Evolutionary conservation across 495 filamentous ascomycete species (phyloP).

Genomic region (Lichina pygmaea): DNA sequence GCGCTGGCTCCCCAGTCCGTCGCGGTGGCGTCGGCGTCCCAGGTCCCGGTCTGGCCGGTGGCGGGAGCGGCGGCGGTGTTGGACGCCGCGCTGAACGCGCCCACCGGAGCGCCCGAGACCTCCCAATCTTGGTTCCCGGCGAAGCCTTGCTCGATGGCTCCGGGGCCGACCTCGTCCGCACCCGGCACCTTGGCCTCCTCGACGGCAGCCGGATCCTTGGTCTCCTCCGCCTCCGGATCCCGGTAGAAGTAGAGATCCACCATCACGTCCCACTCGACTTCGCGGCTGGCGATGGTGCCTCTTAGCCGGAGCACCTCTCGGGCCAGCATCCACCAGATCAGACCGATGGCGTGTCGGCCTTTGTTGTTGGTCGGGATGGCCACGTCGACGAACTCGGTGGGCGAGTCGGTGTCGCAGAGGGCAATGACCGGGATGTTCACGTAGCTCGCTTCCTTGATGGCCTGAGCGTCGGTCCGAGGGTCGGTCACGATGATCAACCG

Average conservation of each 20-base stretch:
- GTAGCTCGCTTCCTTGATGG: constrained; percentile 98
- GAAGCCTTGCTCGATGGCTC: constrained; percentile 60
- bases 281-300: constrained; percentile 78
- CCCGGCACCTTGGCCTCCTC: constrained; percentile 39
- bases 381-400: constrained; percentile 97
- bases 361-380: constrained; percentile 99
- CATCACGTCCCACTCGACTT: constrained; percentile 95
- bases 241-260: constrained; percentile 99
- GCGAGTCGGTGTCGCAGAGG: constrained; percentile 96
- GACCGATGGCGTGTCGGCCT: constrained; percentile 92
- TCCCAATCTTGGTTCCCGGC: constrained; percentile 42
- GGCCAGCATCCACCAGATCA: constrained; percentile 98
- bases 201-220: constrained; percentile 48
- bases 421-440: constrained; percentile 99
- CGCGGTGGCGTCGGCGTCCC: constrained; percentile 50
- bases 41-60: constrained; percentile 25
- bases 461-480: constrained; percentile 96
- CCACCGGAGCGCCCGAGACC: constrained; percentile 28
- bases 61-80: constrained; percentile 34
- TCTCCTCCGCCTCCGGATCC: constrained; percentile 93
- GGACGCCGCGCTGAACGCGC: constrained; percentile 31
- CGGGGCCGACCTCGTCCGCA: constrained; percentile 62
- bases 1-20: background rate
- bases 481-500: constrained; percentile 98
- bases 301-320: constrained; percentile 98